Evolutionary conservation across 2,329 filamentous ascomycete species (phyloP), one percentile per base, ranked within the genome.

Genomic region (Sporothrix protearum): DNA sequence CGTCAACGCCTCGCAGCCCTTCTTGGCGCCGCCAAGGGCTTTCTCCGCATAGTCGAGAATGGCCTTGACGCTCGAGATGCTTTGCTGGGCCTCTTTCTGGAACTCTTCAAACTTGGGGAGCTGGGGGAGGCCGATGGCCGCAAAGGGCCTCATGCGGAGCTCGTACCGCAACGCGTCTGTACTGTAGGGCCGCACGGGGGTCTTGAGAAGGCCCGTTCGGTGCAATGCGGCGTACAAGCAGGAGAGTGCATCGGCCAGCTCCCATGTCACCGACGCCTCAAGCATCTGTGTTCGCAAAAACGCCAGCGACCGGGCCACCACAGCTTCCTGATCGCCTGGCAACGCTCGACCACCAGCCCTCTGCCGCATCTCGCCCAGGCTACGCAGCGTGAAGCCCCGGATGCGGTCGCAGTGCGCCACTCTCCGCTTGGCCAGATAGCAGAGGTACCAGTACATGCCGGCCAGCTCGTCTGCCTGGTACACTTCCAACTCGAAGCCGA

Each of bases 401-500:
- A 96, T 93, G 69, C 92, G 87, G 75, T 93, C 90, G 30, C 91
- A 82, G 76, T 97, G 88, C 77, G 89, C 85, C 61, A 88, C 81
- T 73, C 91, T 84, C 71, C 91, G 88, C 78, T 89, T 87, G 77
- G 91, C 84, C 72, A 96, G 82, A 81, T 92, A 88, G 75, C 92
- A 88, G 74, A 97, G 82, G 79, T 97, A 94, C 89, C 92, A 96
- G 80, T 98, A 98, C 92, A 97, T 97, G 30, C 89, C 89, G 0
- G 89, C 87, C 10, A 96, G 85, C 79, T 99, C 96, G 79, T 97
- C 91, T 0, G 89, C 86, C 69, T 95, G 89, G 80, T 98, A 98
- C 10, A 97, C 88, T 57, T 95, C 91, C 14, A 97, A 89, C 80
- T 99, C 96, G 79, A 99, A 98, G 14, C 96, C 96, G 42, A 97